A percentile compares a stretch with the other conserved stretches of the same genome.
Conservation (phyloP, 140 eudicot genomes). For the Erigeron philadelphicus region DNA sequence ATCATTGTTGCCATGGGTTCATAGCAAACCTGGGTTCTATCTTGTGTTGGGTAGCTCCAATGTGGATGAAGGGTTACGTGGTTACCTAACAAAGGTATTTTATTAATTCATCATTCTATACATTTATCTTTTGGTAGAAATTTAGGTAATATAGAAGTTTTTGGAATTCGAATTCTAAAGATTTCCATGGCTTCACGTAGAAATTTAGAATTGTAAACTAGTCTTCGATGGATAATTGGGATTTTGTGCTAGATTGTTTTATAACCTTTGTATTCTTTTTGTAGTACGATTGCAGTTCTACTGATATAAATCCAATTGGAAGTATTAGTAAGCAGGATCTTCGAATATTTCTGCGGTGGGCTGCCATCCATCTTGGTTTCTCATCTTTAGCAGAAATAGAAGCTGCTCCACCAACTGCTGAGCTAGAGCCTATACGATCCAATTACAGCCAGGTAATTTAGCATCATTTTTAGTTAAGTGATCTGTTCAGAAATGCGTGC, state of each 20-base stretch:
- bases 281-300: slow-evolving; percentile 97
- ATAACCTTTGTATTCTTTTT: slow-evolving; percentile 8
- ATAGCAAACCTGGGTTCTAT: slow-evolving; percentile 86
- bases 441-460: slow-evolving; percentile 73
- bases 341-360: slow-evolving; percentile 77
- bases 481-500: too few relatives aligned
- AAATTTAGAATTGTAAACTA: neutral
- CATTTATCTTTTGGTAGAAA: neutral
- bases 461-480: too few relatives aligned
- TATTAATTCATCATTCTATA: neutral
- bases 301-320: slow-evolving; percentile 94
- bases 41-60: slow-evolving; percentile 95
- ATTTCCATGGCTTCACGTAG: neutral
- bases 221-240: neutral
- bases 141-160: neutral
- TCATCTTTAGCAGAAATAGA: slow-evolving; percentile 88
- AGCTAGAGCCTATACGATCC: slow-evolving; percentile 90
- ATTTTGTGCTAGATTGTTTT: slow-evolving; percentile 1
- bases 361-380: slow-evolving; percentile 79
- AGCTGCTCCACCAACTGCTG: slow-evolving; percentile 99
- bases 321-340: slow-evolving; percentile 94
- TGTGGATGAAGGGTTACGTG: slow-evolving; percentile 96
- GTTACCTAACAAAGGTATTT: slow-evolving; percentile 82
- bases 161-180: neutral
- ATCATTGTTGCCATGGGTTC: slow-evolving; percentile 95